These are phyloP conservation scores for Xylaria sp. DNA, from an alignment of 2,329 filamentous ascomycete genomes.

Conservation along the genomic window DNA sequence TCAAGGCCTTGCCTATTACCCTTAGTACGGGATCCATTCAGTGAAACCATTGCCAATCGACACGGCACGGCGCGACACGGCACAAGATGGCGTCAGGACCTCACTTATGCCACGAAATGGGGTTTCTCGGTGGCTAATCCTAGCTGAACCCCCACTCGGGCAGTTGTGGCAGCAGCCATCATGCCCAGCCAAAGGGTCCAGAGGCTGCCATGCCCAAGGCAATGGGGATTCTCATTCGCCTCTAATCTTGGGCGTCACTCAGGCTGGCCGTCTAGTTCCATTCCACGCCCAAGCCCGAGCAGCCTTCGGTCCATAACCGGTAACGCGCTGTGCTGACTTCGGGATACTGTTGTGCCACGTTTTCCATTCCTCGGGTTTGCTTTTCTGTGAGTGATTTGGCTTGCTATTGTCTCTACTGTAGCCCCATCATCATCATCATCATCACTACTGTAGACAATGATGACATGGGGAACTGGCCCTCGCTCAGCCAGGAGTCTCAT, in stretches of 20 bases:
- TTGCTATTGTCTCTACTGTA: constrained; percentile 7
- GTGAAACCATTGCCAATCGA: constrained; percentile 29
- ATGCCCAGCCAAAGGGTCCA: constrained; percentile 32
- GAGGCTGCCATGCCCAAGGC: constrained; percentile 31
- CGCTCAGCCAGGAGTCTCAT: constrained; percentile 36
- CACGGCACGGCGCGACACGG: constrained; percentile 18
- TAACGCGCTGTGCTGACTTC: constrained; percentile 41
- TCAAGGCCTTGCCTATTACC: constrained; percentile 14
- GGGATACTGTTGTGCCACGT: constrained; percentile 46
- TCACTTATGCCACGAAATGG: constrained; percentile 37
- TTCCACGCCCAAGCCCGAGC: constrained; percentile 10
- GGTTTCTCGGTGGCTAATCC: constrained; percentile 13
- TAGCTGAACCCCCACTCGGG: constrained; percentile 21
- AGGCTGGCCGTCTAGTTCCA: constrained; percentile 18
- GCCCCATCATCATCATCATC: constrained; percentile 25
- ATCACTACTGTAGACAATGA: constrained; percentile 5
- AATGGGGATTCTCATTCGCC: constrained; percentile 23
- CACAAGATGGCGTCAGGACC: constrained; percentile 31
- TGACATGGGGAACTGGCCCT: constrained; percentile 31
- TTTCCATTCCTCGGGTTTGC: constrained; percentile 40
- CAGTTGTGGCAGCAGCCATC: constrained; percentile 31
- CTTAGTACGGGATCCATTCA: constrained; percentile 22
- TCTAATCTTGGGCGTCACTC: constrained; percentile 33
- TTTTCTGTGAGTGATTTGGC: constrained; percentile 27
- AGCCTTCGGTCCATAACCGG: constrained; percentile 35